Conservation (phyloP, 2,329 filamentous ascomycete species). For the Nakataea oryzae region DNA sequence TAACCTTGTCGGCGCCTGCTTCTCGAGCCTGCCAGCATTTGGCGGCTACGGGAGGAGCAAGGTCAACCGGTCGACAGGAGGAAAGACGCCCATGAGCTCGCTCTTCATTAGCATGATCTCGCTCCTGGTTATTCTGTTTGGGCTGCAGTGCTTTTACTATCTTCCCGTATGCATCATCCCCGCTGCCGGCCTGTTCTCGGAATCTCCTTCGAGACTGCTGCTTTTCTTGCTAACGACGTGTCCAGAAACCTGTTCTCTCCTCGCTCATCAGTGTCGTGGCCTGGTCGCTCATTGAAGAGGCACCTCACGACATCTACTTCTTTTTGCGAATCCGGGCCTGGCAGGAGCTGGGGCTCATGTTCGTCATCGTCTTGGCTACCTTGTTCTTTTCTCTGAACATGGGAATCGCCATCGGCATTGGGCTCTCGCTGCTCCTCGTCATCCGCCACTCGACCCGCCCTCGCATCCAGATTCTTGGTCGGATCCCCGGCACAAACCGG, state of each 20-base stretch:
- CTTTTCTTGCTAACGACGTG: neutral
- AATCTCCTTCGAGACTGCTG: neutral
- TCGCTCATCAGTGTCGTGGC: slow-evolving; percentile 94
- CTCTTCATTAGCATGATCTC: slow-evolving; percentile 78
- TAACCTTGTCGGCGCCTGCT: slow-evolving; percentile 84
- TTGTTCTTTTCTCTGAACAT: slow-evolving; percentile 92
- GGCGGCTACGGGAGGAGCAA: slow-evolving; percentile 95
- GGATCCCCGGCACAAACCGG: slow-evolving; percentile 69
- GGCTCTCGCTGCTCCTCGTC: slow-evolving; percentile 78
- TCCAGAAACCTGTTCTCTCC: slow-evolving; percentile 84
- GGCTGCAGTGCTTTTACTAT: slow-evolving; percentile 89
- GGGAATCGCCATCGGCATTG: slow-evolving; percentile 89
- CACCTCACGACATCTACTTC: slow-evolving; percentile 83
- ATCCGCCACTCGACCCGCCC: slow-evolving; percentile 86
- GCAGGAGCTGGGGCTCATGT: slow-evolving; percentile 79
- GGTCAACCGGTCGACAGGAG: slow-evolving; percentile 85
- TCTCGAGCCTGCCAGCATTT: slow-evolving; percentile 88
- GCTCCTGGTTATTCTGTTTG: slow-evolving; percentile 66
- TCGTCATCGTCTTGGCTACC: slow-evolving; percentile 79
- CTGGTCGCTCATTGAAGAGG: slow-evolving; percentile 89
- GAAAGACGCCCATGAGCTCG: slow-evolving; percentile 87
- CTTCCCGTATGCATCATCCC: slow-evolving; percentile 61
- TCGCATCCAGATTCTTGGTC: slow-evolving; percentile 90
- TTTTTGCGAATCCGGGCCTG: slow-evolving; percentile 79
- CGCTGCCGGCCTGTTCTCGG: too few species aligned